Base-by-base conservation (phyloP, 2,329 filamentous ascomycete genomes). In the Dactylellina cionopaga region DNA sequence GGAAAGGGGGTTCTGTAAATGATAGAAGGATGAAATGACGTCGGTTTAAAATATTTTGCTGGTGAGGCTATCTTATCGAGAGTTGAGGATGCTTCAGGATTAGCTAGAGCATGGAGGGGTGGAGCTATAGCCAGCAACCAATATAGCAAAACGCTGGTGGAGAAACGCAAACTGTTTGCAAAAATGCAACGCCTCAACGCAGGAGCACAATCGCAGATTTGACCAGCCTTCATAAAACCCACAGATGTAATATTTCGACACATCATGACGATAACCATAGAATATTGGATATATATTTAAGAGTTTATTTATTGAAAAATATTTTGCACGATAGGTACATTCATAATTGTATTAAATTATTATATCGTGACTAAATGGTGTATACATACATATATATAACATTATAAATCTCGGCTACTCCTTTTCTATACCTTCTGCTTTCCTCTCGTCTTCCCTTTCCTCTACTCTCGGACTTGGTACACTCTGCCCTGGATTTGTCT, bases 61-160 rank as follows among this genome's bases (percentile, higher is more conserved):
- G 60, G 55, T 52, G 52, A 59, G 37, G 46, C 52, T 63, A 56
- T 70, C 65, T 70, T 70, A 56, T 70, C 54, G 65, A 49, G 43
- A 35, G 11, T 19, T 47, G 65, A 37, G 27, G 41, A 46, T 60
- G 37, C 6, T 13, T 41, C n/a, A 17, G 27, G 29, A 51, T 19
- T 47, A 60, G 41, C 39, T 59, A 41, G 55, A 39, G 15, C 22
- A 37, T 70, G 56, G 64, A 70, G 55, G 56, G 65, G 49, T 70
- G 41, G 37, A 55, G 55, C 49, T 65, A 44, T 49, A 35, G 31
- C 31, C 55, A 15, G 47, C 2, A 59, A n/a, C 13, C 7, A 37
- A 33, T 9, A 6, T n/a, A n/a, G n/a, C n/a, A n/a, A n/a, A n/a
- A n/a, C n/a, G n/a, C n/a, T n/a, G n/a, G n/a, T n/a, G n/a, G n/a